Conservation (phyloP, 768 basidiomycete genomes). For the Suillus subluteus region DNA sequence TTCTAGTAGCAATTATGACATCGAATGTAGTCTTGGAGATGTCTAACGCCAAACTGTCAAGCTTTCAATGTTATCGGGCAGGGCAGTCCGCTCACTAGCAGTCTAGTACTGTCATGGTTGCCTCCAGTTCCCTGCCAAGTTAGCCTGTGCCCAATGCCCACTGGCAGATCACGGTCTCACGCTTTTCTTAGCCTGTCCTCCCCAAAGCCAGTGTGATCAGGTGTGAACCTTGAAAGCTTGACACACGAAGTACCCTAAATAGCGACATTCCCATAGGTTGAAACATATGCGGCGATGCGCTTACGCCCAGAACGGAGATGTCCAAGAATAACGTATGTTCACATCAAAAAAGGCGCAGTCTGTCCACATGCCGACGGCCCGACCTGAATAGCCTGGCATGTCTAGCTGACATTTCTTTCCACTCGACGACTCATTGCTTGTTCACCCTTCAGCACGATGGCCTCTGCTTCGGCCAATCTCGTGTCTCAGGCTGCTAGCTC, state of each 20-base stretch:
- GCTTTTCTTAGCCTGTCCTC: slow-evolving; percentile 16
- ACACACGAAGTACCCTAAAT: slow-evolving; percentile 1
- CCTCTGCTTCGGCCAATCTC: slow-evolving; percentile 36
- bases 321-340: slow-evolving; percentile 23
- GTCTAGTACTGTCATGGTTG: neutral
- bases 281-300: neutral
- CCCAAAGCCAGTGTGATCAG: neutral
- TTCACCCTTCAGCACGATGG: slow-evolving; percentile 38
- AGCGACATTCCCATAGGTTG: neutral
- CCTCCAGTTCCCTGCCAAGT: neutral
- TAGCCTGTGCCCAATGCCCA: slow-evolving; percentile 6
- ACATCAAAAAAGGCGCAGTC: slow-evolving; percentile 14
- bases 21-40: neutral
- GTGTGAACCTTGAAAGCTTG: neutral
- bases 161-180: slow-evolving; percentile 15
- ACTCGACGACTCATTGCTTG: slow-evolving; percentile 21
- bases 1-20: neutral
- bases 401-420: slow-evolving; percentile 15
- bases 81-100: slow-evolving; percentile 2
- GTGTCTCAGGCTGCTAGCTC: slow-evolving; percentile 43
- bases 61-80: slow-evolving; percentile 1
- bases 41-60: no score
- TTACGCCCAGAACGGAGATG: slow-evolving; percentile 12
- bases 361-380: slow-evolving; percentile 13
- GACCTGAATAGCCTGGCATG: neutral